Percentiles rank a stretch among this genome's conserved stretches.
These are phyloP conservation scores for Diplotaxis tenuifolia DNA, from an alignment of 345 rosid genomes.

Conservation along the genomic window DNA sequence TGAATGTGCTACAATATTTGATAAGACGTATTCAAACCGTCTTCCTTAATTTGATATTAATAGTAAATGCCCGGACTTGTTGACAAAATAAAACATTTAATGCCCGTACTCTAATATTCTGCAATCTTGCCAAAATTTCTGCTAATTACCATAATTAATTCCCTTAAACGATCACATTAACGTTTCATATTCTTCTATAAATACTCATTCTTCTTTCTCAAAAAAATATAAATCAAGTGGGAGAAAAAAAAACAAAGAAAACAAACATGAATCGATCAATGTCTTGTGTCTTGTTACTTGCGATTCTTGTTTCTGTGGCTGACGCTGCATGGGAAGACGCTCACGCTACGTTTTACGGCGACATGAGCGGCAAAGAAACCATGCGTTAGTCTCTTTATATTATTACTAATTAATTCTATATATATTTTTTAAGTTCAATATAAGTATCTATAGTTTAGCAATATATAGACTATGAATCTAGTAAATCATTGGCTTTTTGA, in stretches of 20 bases:
- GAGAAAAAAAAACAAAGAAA: background rate
- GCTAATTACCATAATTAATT: conserved; percentile 4
- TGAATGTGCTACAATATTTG: too few relatives aligned
- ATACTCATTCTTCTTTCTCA: background rate
- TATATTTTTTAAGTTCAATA: background rate
- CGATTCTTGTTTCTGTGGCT: conserved; percentile 6
- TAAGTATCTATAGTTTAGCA: background rate
- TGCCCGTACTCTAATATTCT: too few relatives aligned
- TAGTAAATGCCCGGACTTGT: too few relatives aligned
- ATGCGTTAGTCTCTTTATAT: conserved; percentile 32
- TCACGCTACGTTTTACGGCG: conserved; percentile 39
- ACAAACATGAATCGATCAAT: conserved; percentile 14
- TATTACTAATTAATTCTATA: background rate
- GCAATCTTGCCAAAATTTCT: background rate
- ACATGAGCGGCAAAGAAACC: conserved; percentile 31
- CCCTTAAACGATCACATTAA: background rate
- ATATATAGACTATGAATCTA: background rate
- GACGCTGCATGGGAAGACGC: conserved; percentile 27
- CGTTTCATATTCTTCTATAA: conserved; percentile 20
- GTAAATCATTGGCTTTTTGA: background rate
- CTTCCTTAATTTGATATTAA: background rate
- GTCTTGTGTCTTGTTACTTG: background rate
- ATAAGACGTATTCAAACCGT: background rate
- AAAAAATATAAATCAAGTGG: background rate
- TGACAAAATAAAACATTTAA: too few relatives aligned